Evolutionary conservation across 371 early-diverging fungal species (phyloP), one percentile per base, ranked within the genome.

Genomic region (Mortierella sp.): DNA sequence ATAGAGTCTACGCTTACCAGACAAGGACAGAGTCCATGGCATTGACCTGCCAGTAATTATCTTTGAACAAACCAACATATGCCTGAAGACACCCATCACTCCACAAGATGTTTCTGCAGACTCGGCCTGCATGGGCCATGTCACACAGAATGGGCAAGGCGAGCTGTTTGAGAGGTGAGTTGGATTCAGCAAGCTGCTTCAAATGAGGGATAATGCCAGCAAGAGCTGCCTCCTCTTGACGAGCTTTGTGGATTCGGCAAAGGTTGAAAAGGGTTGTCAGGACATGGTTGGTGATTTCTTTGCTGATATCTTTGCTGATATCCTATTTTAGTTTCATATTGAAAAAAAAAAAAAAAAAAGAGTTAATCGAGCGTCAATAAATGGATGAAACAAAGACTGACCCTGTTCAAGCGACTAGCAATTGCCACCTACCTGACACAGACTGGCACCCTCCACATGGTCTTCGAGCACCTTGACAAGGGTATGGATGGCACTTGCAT

Each of bases 71-170:
- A 11, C 66, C 70, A n/a, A 88, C 52, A 55, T 87, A 90, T 11
- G 83, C 74, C 4, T 75, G 77, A n/a, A 89, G 45, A 14, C 76
- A 85, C 57, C 84, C 74, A 65, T 81, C 72, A 59, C 66, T 64
- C 85, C 86, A 84, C 25, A 90, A 74, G 30, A 82, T 62, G 23
- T 83, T 72, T 12, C 88, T 74, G 57, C 85, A 87, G 7, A 64
- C 71, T 15, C 70, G 62, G 6, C 85, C 84, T 14, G 85, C 85
- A 60, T 90, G 89, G 0, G 84, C 85, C 82, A 90, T 68, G 25
- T 90, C 89, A 57, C 88, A 87, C 29, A 90, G 66, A n/a, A 90
- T 82, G 1, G 88, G 89, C 2, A 88, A 60, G 4, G 90, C 88
- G 52, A 89, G 86, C 64, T 87, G 85, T 52, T 84, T 85, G 18